phyloP scores from a whole-genome alignment of 495 filamentous ascomycete species.

The Penicillium odoratum region DNA sequence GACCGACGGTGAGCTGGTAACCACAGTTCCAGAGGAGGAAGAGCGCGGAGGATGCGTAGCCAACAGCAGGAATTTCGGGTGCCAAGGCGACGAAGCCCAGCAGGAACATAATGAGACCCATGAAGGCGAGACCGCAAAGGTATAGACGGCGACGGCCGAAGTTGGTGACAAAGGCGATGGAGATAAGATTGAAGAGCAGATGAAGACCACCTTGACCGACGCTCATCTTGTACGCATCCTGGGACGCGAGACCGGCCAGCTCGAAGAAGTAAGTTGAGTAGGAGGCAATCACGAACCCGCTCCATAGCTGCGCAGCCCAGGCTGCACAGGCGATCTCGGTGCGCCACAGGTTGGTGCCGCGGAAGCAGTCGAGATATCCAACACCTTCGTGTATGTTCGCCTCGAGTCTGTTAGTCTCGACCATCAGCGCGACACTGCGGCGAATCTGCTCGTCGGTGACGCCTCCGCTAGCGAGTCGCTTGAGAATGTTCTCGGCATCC shows the following conservation, averaged over 20 bases:
- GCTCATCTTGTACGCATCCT: constrained; percentile 27
- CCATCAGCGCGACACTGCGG: constrained; percentile 78
- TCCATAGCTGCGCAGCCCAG: constrained; percentile 28
- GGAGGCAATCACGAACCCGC: constrained; percentile 25
- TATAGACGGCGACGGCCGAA: constrained; percentile 66
- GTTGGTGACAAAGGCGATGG: constrained; percentile 57
- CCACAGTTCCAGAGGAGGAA: constrained; percentile 58
- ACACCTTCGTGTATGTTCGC: constrained; percentile 60
- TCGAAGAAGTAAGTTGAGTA: constrained; percentile 66
- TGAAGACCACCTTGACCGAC: constrained; percentile 23
- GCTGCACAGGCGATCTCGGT: constrained; percentile 68
- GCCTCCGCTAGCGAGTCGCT: constrained; percentile 55
- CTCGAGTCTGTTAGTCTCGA: constrained; percentile 71
- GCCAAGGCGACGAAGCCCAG: constrained; percentile 62
- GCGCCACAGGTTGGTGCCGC: constrained; percentile 65
- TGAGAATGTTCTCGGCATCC: constrained; percentile 63
- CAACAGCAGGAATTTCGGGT: constrained; percentile 39
- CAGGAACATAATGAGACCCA: constrained; percentile 58
- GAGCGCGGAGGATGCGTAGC: constrained; percentile 40
- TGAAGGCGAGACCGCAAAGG: constrained; percentile 56
- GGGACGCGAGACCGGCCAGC: constrained; percentile 55
- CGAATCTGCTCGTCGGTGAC: constrained; percentile 64
- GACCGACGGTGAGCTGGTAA: constrained; percentile 59
- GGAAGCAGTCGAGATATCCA: constrained; percentile 70
- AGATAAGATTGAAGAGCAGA: constrained; percentile 29